phyloP scores from a whole-genome alignment of 2,329 filamentous ascomycete genomes.

The Tothia fuscella region DNA sequence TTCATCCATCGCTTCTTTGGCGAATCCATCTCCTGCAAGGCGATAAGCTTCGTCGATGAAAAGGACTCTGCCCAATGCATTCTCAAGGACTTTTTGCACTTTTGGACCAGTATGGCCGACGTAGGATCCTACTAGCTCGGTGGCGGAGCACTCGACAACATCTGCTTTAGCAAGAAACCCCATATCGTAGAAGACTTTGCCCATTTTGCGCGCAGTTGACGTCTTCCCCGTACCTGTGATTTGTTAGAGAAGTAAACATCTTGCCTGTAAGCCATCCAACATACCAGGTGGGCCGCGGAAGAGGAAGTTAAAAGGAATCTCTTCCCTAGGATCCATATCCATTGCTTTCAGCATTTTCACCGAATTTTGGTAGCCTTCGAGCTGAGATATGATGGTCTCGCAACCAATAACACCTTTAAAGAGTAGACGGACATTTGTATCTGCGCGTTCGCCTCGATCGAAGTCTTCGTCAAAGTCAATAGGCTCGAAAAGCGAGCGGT shows the following conservation, averaged over 20 bases:
- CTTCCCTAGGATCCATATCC: constrained; percentile 42
- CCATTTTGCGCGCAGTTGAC: constrained; percentile 60
- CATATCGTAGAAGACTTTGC: constrained; percentile 64
- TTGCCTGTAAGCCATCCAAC: constrained; percentile 7
- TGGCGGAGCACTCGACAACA: constrained; percentile 54
- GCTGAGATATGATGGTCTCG: constrained; percentile 39
- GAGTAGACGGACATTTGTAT: constrained; percentile 39
- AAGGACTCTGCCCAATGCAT: constrained; percentile 51
- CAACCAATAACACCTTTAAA: constrained; percentile 50
- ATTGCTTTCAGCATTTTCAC: constrained; percentile 39
- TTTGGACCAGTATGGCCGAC: constrained; percentile 60
- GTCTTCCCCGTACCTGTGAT: constrained; percentile 56
- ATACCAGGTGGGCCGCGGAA: constrained; percentile 54
- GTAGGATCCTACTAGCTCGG: constrained; percentile 57
- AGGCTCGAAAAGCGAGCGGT: constrained; percentile 27
- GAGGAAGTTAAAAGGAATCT: constrained; percentile 55
- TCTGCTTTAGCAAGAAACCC: constrained; percentile 50
- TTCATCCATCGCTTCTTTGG: constrained; percentile 43
- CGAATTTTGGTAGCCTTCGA: constrained; percentile 44
- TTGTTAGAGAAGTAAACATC: neutral
- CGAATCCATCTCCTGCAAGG: constrained; percentile 45
- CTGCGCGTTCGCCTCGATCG: constrained; percentile 36
- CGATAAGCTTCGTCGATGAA: constrained; percentile 66
- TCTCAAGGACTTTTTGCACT: constrained; percentile 47
- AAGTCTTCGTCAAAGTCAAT: constrained; percentile 49